A percentile compares a stretch with the other conserved stretches of the same genome.
phyloP scores from a whole-genome alignment of 768 basidiomycete genomes.

The Amanita pseudoporphyria region DNA sequence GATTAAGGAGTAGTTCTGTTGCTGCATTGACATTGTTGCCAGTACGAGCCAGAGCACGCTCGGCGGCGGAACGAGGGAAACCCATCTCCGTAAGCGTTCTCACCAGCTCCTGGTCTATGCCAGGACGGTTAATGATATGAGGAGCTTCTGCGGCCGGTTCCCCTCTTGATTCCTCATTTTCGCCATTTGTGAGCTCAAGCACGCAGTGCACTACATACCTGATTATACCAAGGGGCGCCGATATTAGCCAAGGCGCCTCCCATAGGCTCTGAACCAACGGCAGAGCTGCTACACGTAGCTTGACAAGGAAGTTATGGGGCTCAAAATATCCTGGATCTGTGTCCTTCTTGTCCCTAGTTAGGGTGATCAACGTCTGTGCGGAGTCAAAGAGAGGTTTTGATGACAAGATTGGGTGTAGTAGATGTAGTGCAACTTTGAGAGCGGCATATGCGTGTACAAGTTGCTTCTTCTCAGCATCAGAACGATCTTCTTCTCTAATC shows the following conservation, averaged over 20 bases:
- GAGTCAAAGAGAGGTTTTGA: slow-evolving; percentile 80
- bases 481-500: slow-evolving; percentile 45
- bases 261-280: slow-evolving; percentile 66
- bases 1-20: slow-evolving; percentile 75
- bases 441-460: slow-evolving; percentile 72
- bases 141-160: slow-evolving; percentile 28
- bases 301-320: slow-evolving; percentile 80
- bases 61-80: slow-evolving; percentile 82
- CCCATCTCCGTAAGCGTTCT: slow-evolving; percentile 93
- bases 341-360: slow-evolving; percentile 71
- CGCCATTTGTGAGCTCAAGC: slow-evolving; percentile 72
- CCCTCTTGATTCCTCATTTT: slow-evolving; percentile 62
- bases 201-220: slow-evolving; percentile 69
- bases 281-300: slow-evolving; percentile 58
- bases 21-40: slow-evolving; percentile 87
- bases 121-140: slow-evolving; percentile 15
- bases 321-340: slow-evolving; percentile 76
- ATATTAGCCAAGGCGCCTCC: slow-evolving; percentile 75
- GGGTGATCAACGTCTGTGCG: slow-evolving; percentile 64
- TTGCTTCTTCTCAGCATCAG: slow-evolving; percentile 48
- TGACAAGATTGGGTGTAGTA: slow-evolving; percentile 68
- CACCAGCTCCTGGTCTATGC: slow-evolving; percentile 70
- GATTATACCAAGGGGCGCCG: slow-evolving; percentile 65
- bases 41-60: slow-evolving; percentile 72
- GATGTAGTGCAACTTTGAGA: slow-evolving; percentile 70